Evolutionary conservation across 2,329 filamentous ascomycete genomes (phyloP).

Genomic region (Diplodia mutila): DNA sequence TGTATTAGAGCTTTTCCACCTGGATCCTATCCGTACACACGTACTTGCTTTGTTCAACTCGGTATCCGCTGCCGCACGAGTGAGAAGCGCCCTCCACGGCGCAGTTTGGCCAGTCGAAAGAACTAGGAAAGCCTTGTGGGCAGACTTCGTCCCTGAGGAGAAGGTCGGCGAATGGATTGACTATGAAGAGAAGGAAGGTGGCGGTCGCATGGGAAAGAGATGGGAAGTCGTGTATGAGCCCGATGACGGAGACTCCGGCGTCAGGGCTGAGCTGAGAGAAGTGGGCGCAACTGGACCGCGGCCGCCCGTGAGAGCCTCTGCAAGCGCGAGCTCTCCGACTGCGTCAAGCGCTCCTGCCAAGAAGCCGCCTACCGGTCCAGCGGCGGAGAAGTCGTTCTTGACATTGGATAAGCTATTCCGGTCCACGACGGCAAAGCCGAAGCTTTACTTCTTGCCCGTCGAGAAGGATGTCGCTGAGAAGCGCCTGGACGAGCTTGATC

Average conservation of each 20-base stretch:
- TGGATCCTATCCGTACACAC: conserved; percentile 86
- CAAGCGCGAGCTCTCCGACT: conserved; percentile 1
- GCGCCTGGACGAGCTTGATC: conserved; percentile 64
- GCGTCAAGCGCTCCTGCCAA: not conserved
- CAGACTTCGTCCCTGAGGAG: conserved; percentile 84
- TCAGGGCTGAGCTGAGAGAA: conserved; percentile 63
- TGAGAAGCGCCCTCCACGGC: conserved; percentile 75
- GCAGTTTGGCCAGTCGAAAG: conserved; percentile 86
- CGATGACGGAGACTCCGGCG: conserved; percentile 28
- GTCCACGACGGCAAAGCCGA: conserved; percentile 64
- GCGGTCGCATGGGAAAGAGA: conserved; percentile 50
- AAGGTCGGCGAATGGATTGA: conserved; percentile 75
- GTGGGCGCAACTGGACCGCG: conserved; percentile 32
- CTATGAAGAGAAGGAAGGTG: conserved; percentile 60
- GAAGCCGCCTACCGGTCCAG: conserved; percentile 26
- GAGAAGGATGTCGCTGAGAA: conserved; percentile 64
- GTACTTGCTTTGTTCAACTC: conserved; percentile 76
- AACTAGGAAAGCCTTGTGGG: conserved; percentile 80
- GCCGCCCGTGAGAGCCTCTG: conserved; percentile 20
- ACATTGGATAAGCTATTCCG: conserved; percentile 64
- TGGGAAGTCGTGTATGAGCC: conserved; percentile 73
- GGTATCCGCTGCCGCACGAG: conserved; percentile 72
- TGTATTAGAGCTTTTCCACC: conserved; percentile 69
- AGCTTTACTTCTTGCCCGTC: conserved; percentile 69
- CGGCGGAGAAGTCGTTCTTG: conserved; percentile 48